Evolutionary conservation across 177 flowering plant genomes (phyloP).

Genomic region (Tripterygium wilfordii): DNA sequence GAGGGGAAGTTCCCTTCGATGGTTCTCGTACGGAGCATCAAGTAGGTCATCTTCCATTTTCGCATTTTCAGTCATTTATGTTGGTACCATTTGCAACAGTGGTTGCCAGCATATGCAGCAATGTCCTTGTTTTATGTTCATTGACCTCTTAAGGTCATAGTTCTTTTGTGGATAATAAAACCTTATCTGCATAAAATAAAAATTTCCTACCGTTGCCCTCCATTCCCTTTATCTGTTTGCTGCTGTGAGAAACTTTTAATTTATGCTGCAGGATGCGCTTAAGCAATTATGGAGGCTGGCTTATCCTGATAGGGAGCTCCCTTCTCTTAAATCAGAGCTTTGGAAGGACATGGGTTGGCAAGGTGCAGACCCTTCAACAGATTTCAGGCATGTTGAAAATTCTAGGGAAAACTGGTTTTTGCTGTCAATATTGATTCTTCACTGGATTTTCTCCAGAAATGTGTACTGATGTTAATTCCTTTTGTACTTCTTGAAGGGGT

Average conservation of each 20-base stretch:
- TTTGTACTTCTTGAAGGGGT: constrained; percentile 52
- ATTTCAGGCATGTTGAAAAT: constrained; percentile 56
- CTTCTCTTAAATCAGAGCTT: constrained; percentile 78
- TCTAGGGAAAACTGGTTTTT: neutral
- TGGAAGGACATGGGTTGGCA: constrained; percentile 99
- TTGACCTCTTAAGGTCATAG: no score
- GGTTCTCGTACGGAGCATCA: constrained; percentile 77
- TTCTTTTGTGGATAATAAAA: no score
- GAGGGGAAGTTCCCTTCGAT: constrained; percentile 83
- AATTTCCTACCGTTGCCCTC: neutral
- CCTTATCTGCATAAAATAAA: neutral
- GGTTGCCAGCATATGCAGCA: no score
- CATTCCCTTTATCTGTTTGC: neutral
- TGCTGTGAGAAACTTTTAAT: neutral
- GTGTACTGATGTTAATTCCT: constrained; percentile 1
- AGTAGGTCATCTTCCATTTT: constrained; percentile 30
- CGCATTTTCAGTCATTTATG: no score
- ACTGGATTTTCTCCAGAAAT: neutral
- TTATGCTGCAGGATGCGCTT: constrained; percentile 69
- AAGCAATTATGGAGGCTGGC: constrained; percentile 82
- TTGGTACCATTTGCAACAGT: no score
- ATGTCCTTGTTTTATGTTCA: no score
- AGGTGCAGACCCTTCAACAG: constrained; percentile 97
- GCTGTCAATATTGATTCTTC: neutral
- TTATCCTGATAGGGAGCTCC: constrained; percentile 70